Percentiles rank a stretch among this genome's conserved stretches.
Conservation (phyloP, 23 red algal species). For the Gracilaria domingensis region DNA sequence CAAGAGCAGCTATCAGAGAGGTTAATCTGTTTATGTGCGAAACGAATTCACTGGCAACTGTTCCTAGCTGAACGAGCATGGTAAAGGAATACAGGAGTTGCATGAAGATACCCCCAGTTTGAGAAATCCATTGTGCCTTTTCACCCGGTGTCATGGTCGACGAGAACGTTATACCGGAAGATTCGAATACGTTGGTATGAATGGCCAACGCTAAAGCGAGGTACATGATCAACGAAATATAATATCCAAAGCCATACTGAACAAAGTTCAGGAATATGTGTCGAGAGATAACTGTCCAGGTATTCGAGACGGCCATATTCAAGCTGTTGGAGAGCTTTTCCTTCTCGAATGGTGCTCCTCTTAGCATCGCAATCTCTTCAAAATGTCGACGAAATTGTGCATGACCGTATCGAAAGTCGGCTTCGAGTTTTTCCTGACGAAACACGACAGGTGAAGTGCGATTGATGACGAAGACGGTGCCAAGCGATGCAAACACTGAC, state of each 20-base stretch:
- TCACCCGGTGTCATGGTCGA: slow-evolving; percentile 57
- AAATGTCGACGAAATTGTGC: slow-evolving; percentile 63
- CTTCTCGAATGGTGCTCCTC: slow-evolving; percentile 63
- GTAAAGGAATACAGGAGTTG: slow-evolving; percentile 87
- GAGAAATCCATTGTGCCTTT: slow-evolving; percentile 85
- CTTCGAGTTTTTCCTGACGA: slow-evolving; percentile 73
- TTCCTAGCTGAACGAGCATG: slow-evolving; percentile 72
- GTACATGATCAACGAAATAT: slow-evolving; percentile 77
- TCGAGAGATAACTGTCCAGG: slow-evolving; percentile 59
- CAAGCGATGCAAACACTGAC: slow-evolving; percentile 47
- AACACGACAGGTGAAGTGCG: slow-evolving; percentile 70
- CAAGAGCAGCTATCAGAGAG: slow-evolving; percentile 34
- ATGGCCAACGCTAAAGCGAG: slow-evolving; percentile 56
- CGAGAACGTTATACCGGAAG: slow-evolving; percentile 16
- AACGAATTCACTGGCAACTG: slow-evolving; percentile 64
- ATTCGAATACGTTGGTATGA: slow-evolving; percentile 56
- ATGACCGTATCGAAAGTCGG: slow-evolving; percentile 80
- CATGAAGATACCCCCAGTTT: slow-evolving; percentile 86
- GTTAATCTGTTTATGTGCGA: slow-evolving; percentile 58
- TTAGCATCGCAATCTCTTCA: slow-evolving; percentile 75
- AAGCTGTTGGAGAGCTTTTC: slow-evolving; percentile 50
- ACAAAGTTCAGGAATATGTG: slow-evolving; percentile 77
- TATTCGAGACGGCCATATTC: slow-evolving; percentile 38
- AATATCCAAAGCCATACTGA: slow-evolving; percentile 85
- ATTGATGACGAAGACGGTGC: slow-evolving; percentile 57